Percentiles rank a stretch among this genome's conserved stretches.
phyloP scores from a whole-genome alignment of 495 filamentous ascomycete genomes.

The Aspergillus incahuasiensis region DNA sequence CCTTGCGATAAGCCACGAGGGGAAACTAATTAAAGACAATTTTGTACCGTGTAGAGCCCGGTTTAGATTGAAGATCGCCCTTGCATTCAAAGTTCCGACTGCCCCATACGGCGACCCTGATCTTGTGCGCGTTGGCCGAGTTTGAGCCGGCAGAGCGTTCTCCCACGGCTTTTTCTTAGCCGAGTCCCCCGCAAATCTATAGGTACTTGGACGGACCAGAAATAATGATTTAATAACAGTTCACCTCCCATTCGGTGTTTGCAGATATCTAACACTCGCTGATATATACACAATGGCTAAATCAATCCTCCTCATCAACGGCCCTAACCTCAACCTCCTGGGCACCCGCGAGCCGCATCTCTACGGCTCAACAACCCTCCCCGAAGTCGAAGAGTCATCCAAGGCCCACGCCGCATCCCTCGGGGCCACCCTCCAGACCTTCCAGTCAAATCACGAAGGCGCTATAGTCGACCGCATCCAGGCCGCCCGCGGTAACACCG shows the following conservation, averaged over 20 bases:
- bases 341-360: conserved; percentile 67
- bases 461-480: conserved; percentile 59
- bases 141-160: conserved; percentile 2
- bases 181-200: not conserved
- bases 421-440: conserved; percentile 41
- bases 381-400: conserved; percentile 48
- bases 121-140: not conserved
- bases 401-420: conserved; percentile 38
- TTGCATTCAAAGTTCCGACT: not conserved
- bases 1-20: not conserved
- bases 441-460: conserved; percentile 68
- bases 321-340: conserved; percentile 76
- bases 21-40: not conserved
- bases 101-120: not conserved
- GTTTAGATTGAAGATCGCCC: not conserved
- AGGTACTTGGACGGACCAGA: not conserved
- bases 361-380: conserved; percentile 61
- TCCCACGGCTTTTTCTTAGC: not conserved
- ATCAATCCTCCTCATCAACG: conserved; percentile 70
- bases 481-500: conserved; percentile 45
- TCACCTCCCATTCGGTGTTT: not conserved
- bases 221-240: not conserved
- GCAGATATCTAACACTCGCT: conserved; percentile 1
- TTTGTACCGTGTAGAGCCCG: too few species aligned
- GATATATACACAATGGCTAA: conserved; percentile 26